phyloP scores from a whole-genome alignment of 305 asterid species.

The Fraxinus paxiana region DNA sequence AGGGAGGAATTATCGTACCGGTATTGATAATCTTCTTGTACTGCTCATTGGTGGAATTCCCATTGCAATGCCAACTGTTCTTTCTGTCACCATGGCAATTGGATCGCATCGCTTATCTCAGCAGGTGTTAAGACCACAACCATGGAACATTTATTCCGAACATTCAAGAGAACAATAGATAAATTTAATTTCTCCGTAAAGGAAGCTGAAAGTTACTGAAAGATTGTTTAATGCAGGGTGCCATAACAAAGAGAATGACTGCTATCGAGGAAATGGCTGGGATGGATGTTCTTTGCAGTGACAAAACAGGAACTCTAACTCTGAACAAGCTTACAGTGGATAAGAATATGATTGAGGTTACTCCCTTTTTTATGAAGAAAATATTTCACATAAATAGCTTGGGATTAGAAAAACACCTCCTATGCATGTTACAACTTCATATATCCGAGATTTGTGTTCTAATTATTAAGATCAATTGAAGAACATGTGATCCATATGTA shows the following conservation, averaged over 20 bases:
- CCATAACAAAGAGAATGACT: constrained; percentile 70
- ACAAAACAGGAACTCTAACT: constrained; percentile 67
- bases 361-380: background rate
- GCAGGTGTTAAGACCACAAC: constrained; percentile 37
- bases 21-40: constrained; percentile 54
- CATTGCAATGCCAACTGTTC: constrained; percentile 68
- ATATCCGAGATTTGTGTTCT: background rate
- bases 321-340: constrained; percentile 68
- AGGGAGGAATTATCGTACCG: constrained; percentile 33
- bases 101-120: constrained; percentile 62
- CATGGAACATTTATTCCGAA: background rate
- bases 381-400: background rate
- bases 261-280: constrained; percentile 83
- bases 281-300: constrained; percentile 70
- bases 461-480: background rate
- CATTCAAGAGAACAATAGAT: background rate
- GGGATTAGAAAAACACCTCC: background rate
- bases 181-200: background rate
- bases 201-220: background rate
- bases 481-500: background rate
- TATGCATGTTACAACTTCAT: background rate
- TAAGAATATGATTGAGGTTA: constrained; percentile 56
- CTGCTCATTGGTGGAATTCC: constrained; percentile 61
- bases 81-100: constrained; percentile 62
- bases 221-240: constrained; percentile 43